Evolutionary conservation across 2,329 filamentous ascomycete species (phyloP), one percentile per base, ranked within the genome.

Genomic region (Microthyrium microscopicum): DNA sequence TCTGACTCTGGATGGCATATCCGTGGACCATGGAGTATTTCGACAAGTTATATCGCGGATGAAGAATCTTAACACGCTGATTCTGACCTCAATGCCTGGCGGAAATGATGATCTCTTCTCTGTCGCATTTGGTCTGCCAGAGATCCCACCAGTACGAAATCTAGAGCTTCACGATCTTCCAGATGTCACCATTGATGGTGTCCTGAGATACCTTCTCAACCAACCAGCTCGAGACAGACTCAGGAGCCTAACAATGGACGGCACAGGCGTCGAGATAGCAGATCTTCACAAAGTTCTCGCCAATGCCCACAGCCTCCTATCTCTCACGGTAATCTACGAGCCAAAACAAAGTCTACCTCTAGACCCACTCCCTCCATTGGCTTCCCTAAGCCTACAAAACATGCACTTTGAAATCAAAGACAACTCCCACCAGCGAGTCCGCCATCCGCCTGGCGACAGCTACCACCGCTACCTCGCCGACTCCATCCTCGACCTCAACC

Each of bases 391-490:
- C 12, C 66, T 95, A 15, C 60, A 64, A 42, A 77, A 71, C 3
- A 60, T 95, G 11, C 77, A 87, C 44, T 94, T 76, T 50, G 87
- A 94, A 54, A 80, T 95, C 49, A 55, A 61, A 1, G n/a, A n/a
- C n/a, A n/a, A n/a, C n/a, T n/a, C n/a, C n/a, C n/a, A n/a, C n/a
- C n/a, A n/a, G n/a, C n/a, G n/a, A n/a, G n/a, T n/a, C n/a, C n/a
- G n/a, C n/a, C n/a, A n/a, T n/a, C n/a, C n/a, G n/a, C 61, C 66
- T 1, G 57, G 62, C 5, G 56, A 60, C 17, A 68, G 65, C 13
- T 91, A 93, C 58, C 92, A 94, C 54, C 70, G 72, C 39, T 93
- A 93, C 54, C 70, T 95, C 15, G 75, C 82, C 18, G 70, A 70
- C n/a, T 92, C 82, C 0, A 69, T 95, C 20, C 70, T 89, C 39